Evolutionary conservation across 768 basidiomycete genomes (phyloP).

Genomic region (Clitopilus hobsonii): DNA sequence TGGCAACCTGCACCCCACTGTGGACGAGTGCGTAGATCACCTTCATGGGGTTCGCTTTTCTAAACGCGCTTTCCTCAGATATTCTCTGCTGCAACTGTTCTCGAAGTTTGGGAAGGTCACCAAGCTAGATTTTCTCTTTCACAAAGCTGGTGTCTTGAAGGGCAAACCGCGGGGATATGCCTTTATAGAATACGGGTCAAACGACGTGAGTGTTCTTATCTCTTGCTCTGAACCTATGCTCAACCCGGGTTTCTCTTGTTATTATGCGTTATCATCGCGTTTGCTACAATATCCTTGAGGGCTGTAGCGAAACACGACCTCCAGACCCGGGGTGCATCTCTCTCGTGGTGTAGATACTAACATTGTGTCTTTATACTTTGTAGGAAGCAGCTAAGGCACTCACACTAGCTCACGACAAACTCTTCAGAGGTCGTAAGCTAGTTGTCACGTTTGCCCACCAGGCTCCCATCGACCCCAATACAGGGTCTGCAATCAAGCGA

Average conservation of each 20-base stretch:
- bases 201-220: slow-evolving; percentile 60
- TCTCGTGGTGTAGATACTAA: background rate
- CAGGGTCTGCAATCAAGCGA: slow-evolving; percentile 22
- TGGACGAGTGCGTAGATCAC: slow-evolving; percentile 67
- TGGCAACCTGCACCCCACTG: slow-evolving; percentile 81
- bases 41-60: background rate
- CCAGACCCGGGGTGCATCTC: slow-evolving; percentile 14
- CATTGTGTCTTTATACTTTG: slow-evolving; percentile 3
- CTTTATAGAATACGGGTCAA: slow-evolving; percentile 79
- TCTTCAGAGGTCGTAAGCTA: slow-evolving; percentile 82
- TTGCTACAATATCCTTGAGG: slow-evolving; percentile 6
- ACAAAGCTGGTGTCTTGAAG: slow-evolving; percentile 83
- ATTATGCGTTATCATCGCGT: slow-evolving; percentile 7
- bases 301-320: slow-evolving; percentile 4
- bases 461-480: slow-evolving; percentile 47
- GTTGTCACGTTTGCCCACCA: slow-evolving; percentile 92
- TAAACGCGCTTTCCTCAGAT: slow-evolving; percentile 39
- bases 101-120: slow-evolving; percentile 89
- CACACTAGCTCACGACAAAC: slow-evolving; percentile 66
- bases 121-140: slow-evolving; percentile 92
- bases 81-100: slow-evolving; percentile 85
- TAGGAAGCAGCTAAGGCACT: slow-evolving; percentile 87
- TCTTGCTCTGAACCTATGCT: slow-evolving; percentile 24
- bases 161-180: slow-evolving; percentile 96
- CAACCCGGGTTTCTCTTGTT: slow-evolving; percentile 42